A percentile compares a stretch with the other conserved stretches of the same genome.
Evolutionary conservation across 345 rosid genomes (phyloP).

Genomic region (Aethionema arabicum): DNA sequence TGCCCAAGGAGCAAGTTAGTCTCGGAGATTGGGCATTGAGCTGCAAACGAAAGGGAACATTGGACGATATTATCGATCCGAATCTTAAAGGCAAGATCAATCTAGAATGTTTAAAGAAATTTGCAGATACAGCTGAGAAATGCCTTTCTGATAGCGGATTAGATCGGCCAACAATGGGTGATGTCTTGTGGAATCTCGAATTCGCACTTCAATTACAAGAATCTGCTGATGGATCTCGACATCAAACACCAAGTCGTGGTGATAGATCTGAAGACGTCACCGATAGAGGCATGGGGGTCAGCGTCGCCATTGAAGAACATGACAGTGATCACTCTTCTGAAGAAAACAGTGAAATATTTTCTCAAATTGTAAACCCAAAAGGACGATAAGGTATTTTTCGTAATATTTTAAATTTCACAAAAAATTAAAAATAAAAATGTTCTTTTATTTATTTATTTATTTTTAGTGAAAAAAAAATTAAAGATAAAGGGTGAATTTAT

Average conservation of each 20-base stretch:
- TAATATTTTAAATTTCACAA: too few species aligned
- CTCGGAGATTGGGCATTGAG: slow-evolving; percentile 81
- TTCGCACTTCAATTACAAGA: slow-evolving; percentile 61
- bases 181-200: slow-evolving; percentile 80
- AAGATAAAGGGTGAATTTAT: background rate
- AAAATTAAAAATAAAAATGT: background rate
- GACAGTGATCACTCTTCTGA: slow-evolving; percentile 36
- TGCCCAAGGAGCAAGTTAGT: slow-evolving; percentile 78
- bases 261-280: slow-evolving; percentile 23
- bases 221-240: slow-evolving; percentile 37
- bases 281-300: slow-evolving; percentile 28
- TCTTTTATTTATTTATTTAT: background rate
- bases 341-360: slow-evolving; percentile 44
- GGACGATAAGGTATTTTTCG: slow-evolving; percentile 48
- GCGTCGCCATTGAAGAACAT: slow-evolving; percentile 29
- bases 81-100: slow-evolving; percentile 48
- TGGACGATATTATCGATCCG: slow-evolving; percentile 70
- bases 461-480: background rate
- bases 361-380: slow-evolving; percentile 62
- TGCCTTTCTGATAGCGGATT: slow-evolving; percentile 61
- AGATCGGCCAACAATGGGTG: slow-evolving; percentile 82
- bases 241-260: slow-evolving; percentile 14
- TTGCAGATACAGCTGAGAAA: slow-evolving; percentile 65
- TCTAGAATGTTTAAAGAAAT: slow-evolving; percentile 60
- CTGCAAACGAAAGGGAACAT: slow-evolving; percentile 49